Conservation (phyloP, 257 asterid species). For the Datura wrightii region DNA sequence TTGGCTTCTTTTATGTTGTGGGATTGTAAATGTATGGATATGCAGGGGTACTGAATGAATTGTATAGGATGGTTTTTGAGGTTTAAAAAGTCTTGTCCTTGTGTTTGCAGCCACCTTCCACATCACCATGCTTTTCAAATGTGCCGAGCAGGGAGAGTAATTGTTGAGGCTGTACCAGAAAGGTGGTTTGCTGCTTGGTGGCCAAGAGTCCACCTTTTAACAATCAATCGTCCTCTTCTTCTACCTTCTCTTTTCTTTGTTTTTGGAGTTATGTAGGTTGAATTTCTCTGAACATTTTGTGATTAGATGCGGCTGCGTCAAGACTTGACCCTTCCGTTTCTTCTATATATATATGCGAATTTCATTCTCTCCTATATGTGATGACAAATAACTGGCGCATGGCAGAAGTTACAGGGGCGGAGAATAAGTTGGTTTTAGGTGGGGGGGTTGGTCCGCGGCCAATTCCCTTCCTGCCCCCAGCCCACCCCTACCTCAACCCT, state of each 20-base stretch:
- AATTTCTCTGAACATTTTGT: not conserved
- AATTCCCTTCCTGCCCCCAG: not conserved
- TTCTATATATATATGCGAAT: not conserved
- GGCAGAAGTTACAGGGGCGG: conserved; percentile 6
- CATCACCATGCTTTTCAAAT: not conserved
- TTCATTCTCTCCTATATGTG: not conserved
- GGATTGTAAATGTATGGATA: not conserved
- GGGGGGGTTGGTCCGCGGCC: not conserved
- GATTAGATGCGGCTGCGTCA: not conserved
- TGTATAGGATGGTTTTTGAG: not conserved
- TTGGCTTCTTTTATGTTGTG: conserved; percentile 10
- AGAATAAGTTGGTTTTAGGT: not conserved
- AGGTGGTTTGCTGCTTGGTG: conserved; percentile 10
- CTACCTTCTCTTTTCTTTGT: not conserved
- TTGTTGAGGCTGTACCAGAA: conserved; percentile 25
- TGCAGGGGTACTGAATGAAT: conserved; percentile 3
- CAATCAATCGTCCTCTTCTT: not conserved
- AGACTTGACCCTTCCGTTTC: not conserved
- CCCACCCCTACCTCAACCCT: not conserved
- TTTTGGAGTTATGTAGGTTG: not conserved
- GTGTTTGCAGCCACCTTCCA: conserved; percentile 22
- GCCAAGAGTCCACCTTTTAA: not conserved
- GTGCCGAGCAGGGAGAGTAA: conserved; percentile 13
- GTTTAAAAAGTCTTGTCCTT: not conserved
- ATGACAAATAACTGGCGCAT: not conserved